Percentiles rank a stretch among this genome's conserved stretches.
Conservation (phyloP, 2,329 filamentous ascomycete species). For the Cyclaneusma minus region DNA sequence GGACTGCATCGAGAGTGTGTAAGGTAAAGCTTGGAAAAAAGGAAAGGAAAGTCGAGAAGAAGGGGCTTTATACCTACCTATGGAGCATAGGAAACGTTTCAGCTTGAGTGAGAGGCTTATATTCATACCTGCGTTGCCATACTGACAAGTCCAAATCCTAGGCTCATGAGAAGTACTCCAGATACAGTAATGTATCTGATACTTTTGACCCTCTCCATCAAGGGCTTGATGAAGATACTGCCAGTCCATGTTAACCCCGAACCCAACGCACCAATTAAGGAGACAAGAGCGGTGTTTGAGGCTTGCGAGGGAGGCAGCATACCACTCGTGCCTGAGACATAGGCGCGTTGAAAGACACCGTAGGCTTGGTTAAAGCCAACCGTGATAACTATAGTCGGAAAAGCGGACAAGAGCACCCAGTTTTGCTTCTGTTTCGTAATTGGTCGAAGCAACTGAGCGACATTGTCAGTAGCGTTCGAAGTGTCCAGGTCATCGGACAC, state of each 20-base stretch:
- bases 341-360: slow-evolving; percentile 33
- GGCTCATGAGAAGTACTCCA: slow-evolving; percentile 25
- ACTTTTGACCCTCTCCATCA: slow-evolving; percentile 26
- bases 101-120: too few species aligned
- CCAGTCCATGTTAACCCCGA: slow-evolving; percentile 32
- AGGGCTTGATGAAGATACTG: slow-evolving; percentile 30
- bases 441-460: too few species aligned
- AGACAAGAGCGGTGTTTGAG: slow-evolving; percentile 25
- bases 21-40: too few species aligned
- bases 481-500: too few species aligned
- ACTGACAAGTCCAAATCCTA: slow-evolving; percentile 27
- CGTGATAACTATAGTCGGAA: slow-evolving; percentile 28
- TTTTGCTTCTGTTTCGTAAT: slow-evolving; percentile 22
- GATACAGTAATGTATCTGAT: slow-evolving; percentile 23
- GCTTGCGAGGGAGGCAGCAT: slow-evolving; percentile 21
- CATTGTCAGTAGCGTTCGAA: too few species aligned
- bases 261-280: slow-evolving; percentile 31
- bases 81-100: too few species aligned
- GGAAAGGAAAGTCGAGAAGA: too few species aligned
- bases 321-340: slow-evolving; percentile 24
- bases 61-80: too few species aligned
- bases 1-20: too few species aligned
- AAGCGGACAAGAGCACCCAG: slow-evolving; percentile 25
- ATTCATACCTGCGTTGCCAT: slow-evolving; percentile 14
- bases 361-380: slow-evolving; percentile 33